Evolutionary conservation across 331 rosid genomes (phyloP), one percentile per base, ranked within the genome.

Genomic region (Malus hybrid): DNA sequence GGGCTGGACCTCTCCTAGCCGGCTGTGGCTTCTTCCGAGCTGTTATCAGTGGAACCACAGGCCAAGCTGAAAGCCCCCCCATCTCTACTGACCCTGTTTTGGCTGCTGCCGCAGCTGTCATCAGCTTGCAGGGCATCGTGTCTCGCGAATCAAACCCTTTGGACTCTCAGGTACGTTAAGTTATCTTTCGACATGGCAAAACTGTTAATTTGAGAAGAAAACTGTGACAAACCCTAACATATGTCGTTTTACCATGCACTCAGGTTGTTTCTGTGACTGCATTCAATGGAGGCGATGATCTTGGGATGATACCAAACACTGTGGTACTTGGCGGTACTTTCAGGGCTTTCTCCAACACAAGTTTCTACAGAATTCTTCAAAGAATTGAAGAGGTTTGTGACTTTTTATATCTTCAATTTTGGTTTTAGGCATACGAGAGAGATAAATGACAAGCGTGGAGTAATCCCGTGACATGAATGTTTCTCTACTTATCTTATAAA

Each of bases 21-120:
- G 98, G 98, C 31, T 93, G 98, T 71, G 98, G 98, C 29, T 93
- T 93, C 74, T 93, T 93, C 75, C 81, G 87, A 73, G 97, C 95
- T 32, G 95, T 91, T 12, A 88, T 90, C 24, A 85, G 82, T n/a
- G 94, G 89, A 8, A 91, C 79, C 59, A 83, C 72, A 18, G 90
- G 85, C 19, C 65, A 65, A 1, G 89, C 89, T 0, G 85, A 77
- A 32, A 76, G 74, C 28, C 86, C 93, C 14, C 92, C 81, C 82
- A 79, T 19, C 78, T 88, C 89, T 6, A 85, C 83, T 52, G 91
- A 94, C 79, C 92, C 99, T 1, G 85, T 94, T 67, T 80, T 94
- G 72, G 99, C 97, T 1, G 93, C 96, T 69, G 88, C 99, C 0
- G 97, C 96, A 2, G 89, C 96, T 0, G 96, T 94, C 11, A 89